These are phyloP conservation scores for Trichosporon ovoides DNA, from an alignment of 1,284 basidiomycete genomes.

Conservation along the genomic window DNA sequence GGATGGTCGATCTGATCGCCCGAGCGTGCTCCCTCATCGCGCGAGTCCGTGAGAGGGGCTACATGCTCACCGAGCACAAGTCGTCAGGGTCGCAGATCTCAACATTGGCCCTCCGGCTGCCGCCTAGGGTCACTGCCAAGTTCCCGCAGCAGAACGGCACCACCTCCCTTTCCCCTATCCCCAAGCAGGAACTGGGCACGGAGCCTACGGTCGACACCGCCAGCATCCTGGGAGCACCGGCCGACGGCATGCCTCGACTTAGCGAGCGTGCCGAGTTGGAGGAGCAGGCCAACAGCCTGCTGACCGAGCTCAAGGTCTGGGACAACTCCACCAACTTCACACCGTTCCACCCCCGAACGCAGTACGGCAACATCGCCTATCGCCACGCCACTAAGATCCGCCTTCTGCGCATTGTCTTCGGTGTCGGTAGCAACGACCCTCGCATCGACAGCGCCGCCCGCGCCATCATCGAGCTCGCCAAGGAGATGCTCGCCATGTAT, in stretches of 20 bases:
- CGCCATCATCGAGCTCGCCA: constrained; percentile 42
- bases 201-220: not conserved
- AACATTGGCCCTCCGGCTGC: constrained; percentile 17
- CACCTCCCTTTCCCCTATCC: not conserved
- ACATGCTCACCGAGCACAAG: constrained; percentile 20
- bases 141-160: constrained; percentile 16
- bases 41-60: constrained; percentile 20
- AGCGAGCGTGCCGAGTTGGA: constrained; percentile 25
- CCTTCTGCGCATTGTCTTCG: constrained; percentile 39
- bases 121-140: constrained; percentile 18
- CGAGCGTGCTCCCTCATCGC: constrained; percentile 34
- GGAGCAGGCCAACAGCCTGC: constrained; percentile 31
- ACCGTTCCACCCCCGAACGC: constrained; percentile 38
- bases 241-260: not conserved
- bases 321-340: constrained; percentile 40
- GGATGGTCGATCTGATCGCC: constrained; percentile 44
- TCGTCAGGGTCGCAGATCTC: constrained; percentile 14
- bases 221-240: not conserved
- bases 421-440: constrained; percentile 30
- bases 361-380: constrained; percentile 43
- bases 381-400: constrained; percentile 40
- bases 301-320: constrained; percentile 41
- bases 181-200: constrained; percentile 1
- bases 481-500: constrained; percentile 38
- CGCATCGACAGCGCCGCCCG: constrained; percentile 31